Evolutionary conservation across 306 rosid species (phyloP).

Genomic region (Vicia villosa): DNA sequence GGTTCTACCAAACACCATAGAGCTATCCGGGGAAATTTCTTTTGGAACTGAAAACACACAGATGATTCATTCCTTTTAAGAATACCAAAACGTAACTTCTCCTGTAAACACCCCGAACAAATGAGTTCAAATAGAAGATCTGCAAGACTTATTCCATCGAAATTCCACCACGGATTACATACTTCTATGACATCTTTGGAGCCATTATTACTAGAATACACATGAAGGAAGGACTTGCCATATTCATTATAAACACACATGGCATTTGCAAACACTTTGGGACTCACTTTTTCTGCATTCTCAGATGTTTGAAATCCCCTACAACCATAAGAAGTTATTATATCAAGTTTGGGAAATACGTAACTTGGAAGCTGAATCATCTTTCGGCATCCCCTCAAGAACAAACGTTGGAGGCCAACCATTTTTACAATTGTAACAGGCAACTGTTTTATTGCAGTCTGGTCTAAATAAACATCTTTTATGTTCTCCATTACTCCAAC

Average conservation of each 20-base stretch:
- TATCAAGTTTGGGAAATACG: constrained; percentile 10
- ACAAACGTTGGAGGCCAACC: constrained; percentile 6
- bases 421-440: constrained; percentile 26
- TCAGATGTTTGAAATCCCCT: neutral
- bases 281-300: neutral
- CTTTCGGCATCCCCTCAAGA: neutral
- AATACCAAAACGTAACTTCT: too few species aligned
- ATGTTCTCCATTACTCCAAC: constrained; percentile 26
- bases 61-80: too few species aligned
- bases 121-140: too few species aligned
- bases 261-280: neutral
- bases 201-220: neutral
- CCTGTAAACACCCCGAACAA: too few species aligned
- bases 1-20: too few species aligned
- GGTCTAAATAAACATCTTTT: constrained; percentile 11
- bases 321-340: neutral
- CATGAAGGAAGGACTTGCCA: neutral
- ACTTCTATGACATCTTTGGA: neutral
- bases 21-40: too few species aligned
- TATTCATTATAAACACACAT: constrained; percentile 5
- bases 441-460: neutral
- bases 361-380: constrained; percentile 6
- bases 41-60: too few species aligned
- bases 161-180: neutral
- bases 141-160: too few species aligned